phyloP scores from a whole-genome alignment of 140 eudicot genomes.

The Stevia rebaudiana region DNA sequence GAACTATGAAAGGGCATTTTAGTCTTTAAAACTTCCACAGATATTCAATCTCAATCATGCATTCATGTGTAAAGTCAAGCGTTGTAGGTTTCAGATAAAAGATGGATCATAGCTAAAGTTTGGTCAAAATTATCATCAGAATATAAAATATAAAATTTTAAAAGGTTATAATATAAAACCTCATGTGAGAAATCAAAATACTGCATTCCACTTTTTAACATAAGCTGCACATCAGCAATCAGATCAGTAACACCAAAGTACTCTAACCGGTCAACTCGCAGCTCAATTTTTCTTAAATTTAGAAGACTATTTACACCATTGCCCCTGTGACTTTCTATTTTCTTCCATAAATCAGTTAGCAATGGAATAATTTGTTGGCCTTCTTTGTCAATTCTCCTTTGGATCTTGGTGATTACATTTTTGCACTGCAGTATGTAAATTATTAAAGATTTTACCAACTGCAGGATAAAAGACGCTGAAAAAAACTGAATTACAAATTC shows the following conservation, averaged over 20 bases:
- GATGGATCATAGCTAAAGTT: neutral
- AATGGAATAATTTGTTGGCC: constrained; percentile 79
- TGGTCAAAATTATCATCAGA: neutral
- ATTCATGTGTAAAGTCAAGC: neutral
- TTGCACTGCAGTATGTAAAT: constrained; percentile 64
- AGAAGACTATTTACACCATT: constrained; percentile 42
- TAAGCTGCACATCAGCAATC: constrained; percentile 69
- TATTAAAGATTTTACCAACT: neutral
- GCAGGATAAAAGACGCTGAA: neutral
- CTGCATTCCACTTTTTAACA: constrained; percentile 73
- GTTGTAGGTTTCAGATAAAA: neutral
- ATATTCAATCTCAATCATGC: neutral
- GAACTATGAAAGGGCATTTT: neutral
- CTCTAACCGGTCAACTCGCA: constrained; percentile 56
- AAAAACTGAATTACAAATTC: too few relatives aligned
- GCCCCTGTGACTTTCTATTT: constrained; percentile 38
- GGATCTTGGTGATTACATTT: constrained; percentile 68
- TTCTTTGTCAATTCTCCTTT: constrained; percentile 73
- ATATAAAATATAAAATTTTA: neutral
- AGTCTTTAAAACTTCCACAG: neutral
- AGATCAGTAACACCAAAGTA: constrained; percentile 73
- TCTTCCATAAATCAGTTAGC: constrained; percentile 86
- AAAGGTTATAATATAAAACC: constrained; percentile 41
- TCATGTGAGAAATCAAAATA: constrained; percentile 65
- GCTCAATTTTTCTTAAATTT: constrained; percentile 60